phyloP scores from a whole-genome alignment of 768 basidiomycete species.

The Melanogaster broomeanus region DNA sequence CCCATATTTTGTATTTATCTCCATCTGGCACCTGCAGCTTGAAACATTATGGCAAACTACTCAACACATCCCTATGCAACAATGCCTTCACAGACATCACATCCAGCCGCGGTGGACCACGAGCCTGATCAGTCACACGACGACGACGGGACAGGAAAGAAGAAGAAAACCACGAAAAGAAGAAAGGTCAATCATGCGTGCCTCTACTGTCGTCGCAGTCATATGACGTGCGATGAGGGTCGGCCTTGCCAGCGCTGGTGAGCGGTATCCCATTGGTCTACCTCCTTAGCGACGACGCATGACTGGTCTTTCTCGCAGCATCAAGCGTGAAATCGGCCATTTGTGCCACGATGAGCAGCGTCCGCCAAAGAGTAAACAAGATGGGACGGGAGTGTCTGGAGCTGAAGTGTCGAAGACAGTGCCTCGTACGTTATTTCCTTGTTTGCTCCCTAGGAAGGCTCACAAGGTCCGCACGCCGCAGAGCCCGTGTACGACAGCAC shows the following conservation, averaged over 20 bases:
- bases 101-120: constrained; percentile 15
- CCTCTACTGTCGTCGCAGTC: constrained; percentile 88
- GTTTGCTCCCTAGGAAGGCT: background rate
- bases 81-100: constrained; percentile 16
- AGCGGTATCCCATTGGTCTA: constrained; percentile 31
- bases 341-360: constrained; percentile 88
- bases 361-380: constrained; percentile 49
- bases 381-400: constrained; percentile 25
- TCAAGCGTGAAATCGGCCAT: constrained; percentile 96
- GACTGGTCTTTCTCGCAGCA: constrained; percentile 46
- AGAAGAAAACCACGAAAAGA: constrained; percentile 56
- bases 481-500: constrained; percentile 25
- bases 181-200: constrained; percentile 93
- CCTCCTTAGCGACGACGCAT: constrained; percentile 6
- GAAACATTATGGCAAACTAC: constrained; percentile 27
- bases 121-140: constrained; percentile 35
- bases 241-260: constrained; percentile 93
- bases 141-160: constrained; percentile 35
- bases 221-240: constrained; percentile 91
- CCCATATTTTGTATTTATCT: constrained; percentile 1
- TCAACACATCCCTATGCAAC: constrained; percentile 28
- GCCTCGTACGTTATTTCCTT: constrained; percentile 19
- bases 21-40: background rate
- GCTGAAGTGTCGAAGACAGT: constrained; percentile 36
- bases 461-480: background rate